Evolutionary conservation across 2,329 filamentous ascomycete species (phyloP).

Genomic region (Colletotrichum liaoningense): DNA sequence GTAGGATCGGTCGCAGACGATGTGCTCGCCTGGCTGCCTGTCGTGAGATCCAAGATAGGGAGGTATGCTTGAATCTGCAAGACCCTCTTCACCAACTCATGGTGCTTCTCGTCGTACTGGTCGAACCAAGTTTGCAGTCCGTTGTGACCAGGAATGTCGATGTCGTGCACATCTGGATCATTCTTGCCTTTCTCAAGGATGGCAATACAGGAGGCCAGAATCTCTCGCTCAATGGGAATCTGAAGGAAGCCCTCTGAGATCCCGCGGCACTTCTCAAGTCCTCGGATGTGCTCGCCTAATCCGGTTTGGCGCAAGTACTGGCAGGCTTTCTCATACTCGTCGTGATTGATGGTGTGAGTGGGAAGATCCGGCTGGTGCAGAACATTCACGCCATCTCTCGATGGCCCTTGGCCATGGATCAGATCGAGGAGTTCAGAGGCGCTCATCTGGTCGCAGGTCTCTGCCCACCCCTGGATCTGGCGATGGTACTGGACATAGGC

Average conservation of each 20-base stretch:
- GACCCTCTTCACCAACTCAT: not conserved
- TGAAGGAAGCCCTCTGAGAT: conserved; percentile 39
- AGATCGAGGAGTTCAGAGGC: conserved; percentile 2
- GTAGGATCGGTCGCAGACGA: not conserved
- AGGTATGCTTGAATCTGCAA: not conserved
- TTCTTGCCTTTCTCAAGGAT: not conserved
- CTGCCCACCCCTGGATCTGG: not conserved
- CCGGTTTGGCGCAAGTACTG: conserved; percentile 36
- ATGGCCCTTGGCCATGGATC: conserved; percentile 22
- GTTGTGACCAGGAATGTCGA: not conserved
- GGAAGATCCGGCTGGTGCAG: conserved; percentile 39
- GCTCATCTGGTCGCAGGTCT: conserved; percentile 23
- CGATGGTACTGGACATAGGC: conserved; percentile 1
- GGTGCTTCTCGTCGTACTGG: not conserved
- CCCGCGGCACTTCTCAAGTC: conserved; percentile 36
- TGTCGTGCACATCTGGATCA: not conserved
- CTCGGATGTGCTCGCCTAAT: not conserved
- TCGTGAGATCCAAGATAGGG: not conserved
- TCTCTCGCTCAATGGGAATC: conserved; percentile 39
- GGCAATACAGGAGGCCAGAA: conserved; percentile 28
- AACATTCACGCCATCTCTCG: conserved; percentile 24
- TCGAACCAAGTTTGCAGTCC: not conserved
- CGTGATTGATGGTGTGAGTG: conserved; percentile 38
- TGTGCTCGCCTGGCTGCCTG: not conserved
- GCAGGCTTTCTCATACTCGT: conserved; percentile 35